These are phyloP conservation scores for Saccharomyces cerevisiae DNA, from an alignment of 805 yeast genomes.

Conservation along the genomic window DNA sequence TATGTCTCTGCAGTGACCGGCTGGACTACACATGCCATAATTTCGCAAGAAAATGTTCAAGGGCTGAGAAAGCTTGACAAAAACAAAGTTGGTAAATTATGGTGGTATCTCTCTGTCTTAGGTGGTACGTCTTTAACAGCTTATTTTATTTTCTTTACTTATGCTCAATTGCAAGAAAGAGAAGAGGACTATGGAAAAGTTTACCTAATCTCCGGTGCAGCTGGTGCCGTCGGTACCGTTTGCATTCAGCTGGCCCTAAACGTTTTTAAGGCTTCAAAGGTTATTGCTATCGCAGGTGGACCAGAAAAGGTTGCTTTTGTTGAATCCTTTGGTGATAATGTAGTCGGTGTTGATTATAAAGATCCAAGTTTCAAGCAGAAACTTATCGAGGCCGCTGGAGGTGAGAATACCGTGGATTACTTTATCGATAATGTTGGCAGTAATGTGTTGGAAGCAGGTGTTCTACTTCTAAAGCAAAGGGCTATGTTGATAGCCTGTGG, in stretches of 20 bases:
- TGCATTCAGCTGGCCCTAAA: conserved; percentile 50
- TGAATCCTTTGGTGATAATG: conserved; percentile 46
- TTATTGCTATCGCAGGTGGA: conserved; percentile 57
- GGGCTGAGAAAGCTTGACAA: conserved; percentile 15
- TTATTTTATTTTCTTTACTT: conserved; percentile 43
- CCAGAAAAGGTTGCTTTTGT: conserved; percentile 46
- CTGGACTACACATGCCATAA: conserved; percentile 44
- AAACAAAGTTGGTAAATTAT: conserved; percentile 29
- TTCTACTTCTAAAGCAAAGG: conserved; percentile 29
- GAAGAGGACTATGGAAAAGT: conserved; percentile 37
- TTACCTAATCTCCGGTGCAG: conserved; percentile 54
- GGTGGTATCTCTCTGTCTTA: conserved; percentile 39
- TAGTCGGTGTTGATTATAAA: conserved; percentile 46
- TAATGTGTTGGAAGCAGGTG: conserved; percentile 40
- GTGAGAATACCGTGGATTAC: conserved; percentile 42
- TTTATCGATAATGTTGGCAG: conserved; percentile 65
- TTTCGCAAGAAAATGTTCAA: conserved; percentile 16
- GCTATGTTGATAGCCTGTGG: conserved; percentile 56
- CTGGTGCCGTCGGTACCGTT: conserved; percentile 65
- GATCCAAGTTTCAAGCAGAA: conserved; percentile 33
- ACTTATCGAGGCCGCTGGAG: conserved; percentile 34
- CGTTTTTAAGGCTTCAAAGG: conserved; percentile 44
- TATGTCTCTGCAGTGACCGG: conserved; percentile 32
- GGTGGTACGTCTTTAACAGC: conserved; percentile 60
- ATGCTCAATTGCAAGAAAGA: conserved; percentile 38